Conservation (phyloP, 2,329 filamentous ascomycete species). For the Trichoderma hamatum region DNA sequence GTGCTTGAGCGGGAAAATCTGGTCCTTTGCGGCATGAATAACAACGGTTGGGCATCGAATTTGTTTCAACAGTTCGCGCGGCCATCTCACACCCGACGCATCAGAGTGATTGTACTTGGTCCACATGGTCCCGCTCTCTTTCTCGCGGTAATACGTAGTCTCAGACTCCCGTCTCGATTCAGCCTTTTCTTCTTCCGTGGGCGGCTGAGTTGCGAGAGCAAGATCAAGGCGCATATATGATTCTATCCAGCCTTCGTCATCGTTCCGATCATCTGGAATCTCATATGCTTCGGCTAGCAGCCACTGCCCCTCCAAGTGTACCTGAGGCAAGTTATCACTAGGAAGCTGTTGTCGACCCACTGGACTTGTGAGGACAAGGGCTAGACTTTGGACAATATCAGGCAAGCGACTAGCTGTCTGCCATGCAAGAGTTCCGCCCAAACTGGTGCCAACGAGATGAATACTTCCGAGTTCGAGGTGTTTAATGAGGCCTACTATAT, state of each 20-base stretch:
- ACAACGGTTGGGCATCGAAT: constrained; percentile 1
- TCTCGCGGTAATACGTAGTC: constrained; percentile 12
- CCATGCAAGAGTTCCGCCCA: constrained; percentile 7
- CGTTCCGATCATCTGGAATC: not conserved
- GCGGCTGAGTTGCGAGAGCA: not conserved
- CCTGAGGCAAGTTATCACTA: not conserved
- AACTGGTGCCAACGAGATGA: not conserved
- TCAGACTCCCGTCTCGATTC: constrained; percentile 8
- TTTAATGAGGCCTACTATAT: constrained; percentile 3
- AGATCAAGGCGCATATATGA: constrained; percentile 7
- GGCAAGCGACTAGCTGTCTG: constrained; percentile 4
- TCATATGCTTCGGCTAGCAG: constrained; percentile 4
- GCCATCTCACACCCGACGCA: constrained; percentile 5
- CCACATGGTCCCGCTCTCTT: constrained; percentile 8
- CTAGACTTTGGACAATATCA: not conserved
- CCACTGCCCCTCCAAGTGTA: constrained; percentile 2
- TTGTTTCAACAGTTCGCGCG: not conserved
- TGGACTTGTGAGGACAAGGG: not conserved
- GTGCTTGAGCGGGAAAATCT: constrained; percentile 2
- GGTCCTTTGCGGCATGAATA: constrained; percentile 6
- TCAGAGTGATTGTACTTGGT: constrained; percentile 15
- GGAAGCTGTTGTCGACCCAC: constrained; percentile 6
- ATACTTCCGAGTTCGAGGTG: not conserved
- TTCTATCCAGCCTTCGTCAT: constrained; percentile 2
- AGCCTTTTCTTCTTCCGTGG: not conserved